A percentile compares a stretch with the other conserved stretches of the same genome.
Evolutionary conservation across 140 eudicot genomes (phyloP).

Genomic region (Bidens hawaiensis): DNA sequence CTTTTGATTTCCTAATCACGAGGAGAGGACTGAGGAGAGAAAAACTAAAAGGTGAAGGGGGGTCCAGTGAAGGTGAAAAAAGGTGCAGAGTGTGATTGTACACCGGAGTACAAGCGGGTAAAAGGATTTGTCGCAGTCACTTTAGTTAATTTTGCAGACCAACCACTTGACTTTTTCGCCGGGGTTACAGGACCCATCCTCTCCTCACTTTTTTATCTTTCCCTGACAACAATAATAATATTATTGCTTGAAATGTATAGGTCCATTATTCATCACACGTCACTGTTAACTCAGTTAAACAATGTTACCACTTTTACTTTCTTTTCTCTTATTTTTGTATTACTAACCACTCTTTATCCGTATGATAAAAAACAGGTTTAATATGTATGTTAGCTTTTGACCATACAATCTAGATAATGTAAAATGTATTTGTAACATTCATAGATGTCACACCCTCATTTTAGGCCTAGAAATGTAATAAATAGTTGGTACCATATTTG

Average conservation of each 20-base stretch:
- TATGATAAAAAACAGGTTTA: background rate
- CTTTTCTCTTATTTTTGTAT: background rate
- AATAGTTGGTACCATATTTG: no score
- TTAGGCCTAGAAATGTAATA: no score
- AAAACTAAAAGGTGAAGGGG: background rate
- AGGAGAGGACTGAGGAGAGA: no score
- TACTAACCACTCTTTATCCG: background rate
- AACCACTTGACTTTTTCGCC: constrained; percentile 29
- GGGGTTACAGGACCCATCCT: constrained; percentile 20
- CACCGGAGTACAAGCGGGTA: constrained; percentile 23
- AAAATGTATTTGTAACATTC: no score
- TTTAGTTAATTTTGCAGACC: constrained; percentile 28
- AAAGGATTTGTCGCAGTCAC: constrained; percentile 27
- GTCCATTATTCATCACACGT: constrained; percentile 9
- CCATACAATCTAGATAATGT: no score
- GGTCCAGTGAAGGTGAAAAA: constrained; percentile 7
- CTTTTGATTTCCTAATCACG: no score
- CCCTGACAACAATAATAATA: background rate
- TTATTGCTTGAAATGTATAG: constrained; percentile 7
- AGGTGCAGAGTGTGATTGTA: constrained; percentile 9
- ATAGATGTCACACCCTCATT: no score
- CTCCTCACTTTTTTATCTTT: constrained; percentile 1
- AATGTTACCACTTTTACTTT: background rate
- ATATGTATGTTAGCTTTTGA: background rate
- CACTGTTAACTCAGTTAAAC: constrained; percentile 3